Percentiles rank a stretch among this genome's conserved stretches.
Evolutionary conservation across 345 rosid species (phyloP).

Genomic region (Brassica incana): DNA sequence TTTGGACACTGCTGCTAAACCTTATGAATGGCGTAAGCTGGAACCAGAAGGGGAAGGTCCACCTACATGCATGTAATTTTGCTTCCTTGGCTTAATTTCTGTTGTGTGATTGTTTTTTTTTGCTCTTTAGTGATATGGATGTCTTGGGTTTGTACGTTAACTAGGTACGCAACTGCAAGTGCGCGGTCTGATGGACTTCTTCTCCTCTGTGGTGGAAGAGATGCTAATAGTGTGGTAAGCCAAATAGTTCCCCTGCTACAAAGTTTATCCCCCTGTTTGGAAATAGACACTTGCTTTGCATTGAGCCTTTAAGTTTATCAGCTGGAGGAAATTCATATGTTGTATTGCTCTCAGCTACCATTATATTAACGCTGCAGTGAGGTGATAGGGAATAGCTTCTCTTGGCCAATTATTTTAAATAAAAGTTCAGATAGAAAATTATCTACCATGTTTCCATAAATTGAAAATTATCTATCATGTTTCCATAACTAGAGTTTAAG

Average conservation of each 20-base stretch:
- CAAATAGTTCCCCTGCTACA: not conserved
- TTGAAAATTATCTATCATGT: constrained; percentile 3
- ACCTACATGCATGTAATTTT: constrained; percentile 95
- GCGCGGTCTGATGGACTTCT: constrained; percentile 99
- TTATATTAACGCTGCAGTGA: not conserved
- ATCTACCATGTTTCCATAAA: constrained; percentile 1
- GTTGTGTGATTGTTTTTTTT: not conserved
- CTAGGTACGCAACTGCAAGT: constrained; percentile 99
- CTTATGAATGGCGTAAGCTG: constrained; percentile 99
- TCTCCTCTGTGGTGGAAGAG: constrained; percentile 98
- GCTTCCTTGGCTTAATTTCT: constrained; percentile 11
- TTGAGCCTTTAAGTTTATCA: not conserved
- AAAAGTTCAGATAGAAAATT: not conserved
- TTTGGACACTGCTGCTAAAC: constrained; percentile 98
- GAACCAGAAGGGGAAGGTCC: constrained; percentile 99
- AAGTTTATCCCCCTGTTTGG: constrained; percentile 3
- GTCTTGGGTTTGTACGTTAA: constrained; percentile 12
- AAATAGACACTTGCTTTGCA: constrained; percentile 1
- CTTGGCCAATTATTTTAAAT: not conserved
- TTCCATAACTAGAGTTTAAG: not conserved
- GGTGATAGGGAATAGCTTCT: constrained; percentile 8
- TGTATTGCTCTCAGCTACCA: not conserved
- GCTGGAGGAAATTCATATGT: not conserved
- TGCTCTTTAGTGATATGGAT: constrained; percentile 6
- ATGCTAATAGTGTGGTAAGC: constrained; percentile 93